Conservation (phyloP, 2,329 filamentous ascomycete species). For the Xylaria sp. region DNA sequence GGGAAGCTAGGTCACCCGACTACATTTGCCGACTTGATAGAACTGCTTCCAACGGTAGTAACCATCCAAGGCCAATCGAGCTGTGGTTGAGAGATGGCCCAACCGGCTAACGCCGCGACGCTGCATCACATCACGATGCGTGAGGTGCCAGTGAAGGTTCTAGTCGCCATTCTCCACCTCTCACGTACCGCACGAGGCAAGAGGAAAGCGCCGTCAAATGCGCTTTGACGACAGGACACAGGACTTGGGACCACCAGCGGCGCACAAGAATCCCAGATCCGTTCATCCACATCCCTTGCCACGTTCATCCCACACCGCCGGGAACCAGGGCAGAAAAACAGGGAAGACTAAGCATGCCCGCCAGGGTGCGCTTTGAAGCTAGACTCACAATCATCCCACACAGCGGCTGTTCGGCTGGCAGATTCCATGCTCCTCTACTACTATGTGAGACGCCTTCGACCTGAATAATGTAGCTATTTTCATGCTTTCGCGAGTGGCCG, state of each 20-base stretch:
- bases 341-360: background rate
- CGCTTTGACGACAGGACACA: background rate
- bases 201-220: background rate
- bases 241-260: background rate
- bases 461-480: no score
- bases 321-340: no score
- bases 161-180: constrained; percentile 1
- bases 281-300: background rate
- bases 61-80: background rate
- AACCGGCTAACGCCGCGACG: background rate
- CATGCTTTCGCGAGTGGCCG: background rate
- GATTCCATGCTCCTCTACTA: no score
- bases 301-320: background rate
- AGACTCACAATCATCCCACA: background rate
- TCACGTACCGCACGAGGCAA: background rate
- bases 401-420: background rate
- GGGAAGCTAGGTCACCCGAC: background rate
- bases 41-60: background rate
- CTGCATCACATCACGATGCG: background rate
- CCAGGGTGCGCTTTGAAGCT: background rate
- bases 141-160: no score
- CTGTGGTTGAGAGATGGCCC: no score
- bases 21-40: background rate
- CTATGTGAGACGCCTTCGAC: no score
- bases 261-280: background rate